phyloP scores from a whole-genome alignment of 1,284 basidiomycete species.

The Schizopora paradoxa region DNA sequence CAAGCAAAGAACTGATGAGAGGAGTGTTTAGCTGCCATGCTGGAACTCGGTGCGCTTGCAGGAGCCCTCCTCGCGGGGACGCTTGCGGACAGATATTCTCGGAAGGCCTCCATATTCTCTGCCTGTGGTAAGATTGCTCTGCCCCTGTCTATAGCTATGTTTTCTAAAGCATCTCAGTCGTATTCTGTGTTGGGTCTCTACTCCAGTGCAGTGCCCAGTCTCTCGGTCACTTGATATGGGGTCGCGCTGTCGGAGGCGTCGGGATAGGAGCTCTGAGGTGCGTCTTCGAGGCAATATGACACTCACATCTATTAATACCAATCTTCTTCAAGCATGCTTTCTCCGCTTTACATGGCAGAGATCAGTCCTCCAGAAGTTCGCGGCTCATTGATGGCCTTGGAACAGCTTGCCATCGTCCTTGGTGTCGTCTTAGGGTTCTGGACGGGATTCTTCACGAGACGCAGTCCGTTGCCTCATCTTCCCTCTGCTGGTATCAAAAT shows the following conservation, averaged over 20 bases:
- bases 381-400: slow-evolving; percentile 75
- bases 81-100: slow-evolving; percentile 61
- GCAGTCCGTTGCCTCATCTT: slow-evolving; percentile 37
- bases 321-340: slow-evolving; percentile 52
- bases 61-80: slow-evolving; percentile 65
- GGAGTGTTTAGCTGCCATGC: slow-evolving; percentile 51
- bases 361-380: slow-evolving; percentile 76
- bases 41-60: slow-evolving; percentile 71
- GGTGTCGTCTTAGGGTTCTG: slow-evolving; percentile 79
- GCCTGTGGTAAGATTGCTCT: slow-evolving; percentile 47
- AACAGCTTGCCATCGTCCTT: slow-evolving; percentile 74
- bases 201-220: slow-evolving; percentile 60
- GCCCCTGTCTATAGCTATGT: not conserved
- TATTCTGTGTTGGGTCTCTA: slow-evolving; percentile 67
- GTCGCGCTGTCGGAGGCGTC: slow-evolving; percentile 70
- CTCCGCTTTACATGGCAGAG: slow-evolving; percentile 78
- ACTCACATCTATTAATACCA: not conserved
- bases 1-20: not conserved
- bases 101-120: slow-evolving; percentile 58
- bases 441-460: slow-evolving; percentile 70
- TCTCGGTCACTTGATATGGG: slow-evolving; percentile 54
- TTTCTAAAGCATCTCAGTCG: slow-evolving; percentile 33
- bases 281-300: slow-evolving; percentile 4
- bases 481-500: not conserved
- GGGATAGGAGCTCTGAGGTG: slow-evolving; percentile 75